phyloP scores from a whole-genome alignment of 306 rosid genomes.

The Luffa acutangula region DNA sequence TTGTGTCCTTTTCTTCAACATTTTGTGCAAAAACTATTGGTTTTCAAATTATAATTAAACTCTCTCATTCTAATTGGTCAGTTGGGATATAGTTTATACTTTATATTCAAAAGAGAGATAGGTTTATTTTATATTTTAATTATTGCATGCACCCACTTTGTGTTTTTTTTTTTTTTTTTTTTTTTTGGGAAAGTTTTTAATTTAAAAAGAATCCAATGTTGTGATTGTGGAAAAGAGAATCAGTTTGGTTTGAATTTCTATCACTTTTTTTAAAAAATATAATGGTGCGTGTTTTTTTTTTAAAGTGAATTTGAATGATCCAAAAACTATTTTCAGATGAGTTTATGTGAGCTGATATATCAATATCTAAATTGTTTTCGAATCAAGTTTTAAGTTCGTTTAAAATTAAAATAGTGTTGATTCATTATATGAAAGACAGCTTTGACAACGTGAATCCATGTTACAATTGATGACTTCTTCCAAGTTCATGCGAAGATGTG shows the following conservation, averaged over 20 bases:
- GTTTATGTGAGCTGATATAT: neutral
- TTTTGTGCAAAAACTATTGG: neutral
- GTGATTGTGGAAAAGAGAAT: neutral
- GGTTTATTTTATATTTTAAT: neutral
- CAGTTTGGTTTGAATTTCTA: neutral
- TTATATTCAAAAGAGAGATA: neutral
- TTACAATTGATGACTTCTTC: too few relatives aligned
- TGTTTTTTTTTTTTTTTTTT: neutral
- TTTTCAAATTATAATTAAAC: neutral
- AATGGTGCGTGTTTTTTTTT: neutral
- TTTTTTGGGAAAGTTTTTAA: neutral
- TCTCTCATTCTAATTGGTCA: neutral
- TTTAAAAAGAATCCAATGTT: neutral
- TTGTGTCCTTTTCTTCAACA: neutral
- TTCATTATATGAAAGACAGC: too few relatives aligned
- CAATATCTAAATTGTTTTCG: neutral
- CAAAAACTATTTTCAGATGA: neutral
- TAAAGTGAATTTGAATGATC: neutral
- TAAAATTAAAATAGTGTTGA: too few relatives aligned
- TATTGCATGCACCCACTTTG: neutral
- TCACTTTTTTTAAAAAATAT: neutral
- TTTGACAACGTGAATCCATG: too few relatives aligned
- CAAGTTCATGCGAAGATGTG: too few relatives aligned
- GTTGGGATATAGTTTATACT: neutral
- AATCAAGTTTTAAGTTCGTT: neutral